Conservation (phyloP, 805 yeast species). For the Hanseniaspora taiwanica region DNA sequence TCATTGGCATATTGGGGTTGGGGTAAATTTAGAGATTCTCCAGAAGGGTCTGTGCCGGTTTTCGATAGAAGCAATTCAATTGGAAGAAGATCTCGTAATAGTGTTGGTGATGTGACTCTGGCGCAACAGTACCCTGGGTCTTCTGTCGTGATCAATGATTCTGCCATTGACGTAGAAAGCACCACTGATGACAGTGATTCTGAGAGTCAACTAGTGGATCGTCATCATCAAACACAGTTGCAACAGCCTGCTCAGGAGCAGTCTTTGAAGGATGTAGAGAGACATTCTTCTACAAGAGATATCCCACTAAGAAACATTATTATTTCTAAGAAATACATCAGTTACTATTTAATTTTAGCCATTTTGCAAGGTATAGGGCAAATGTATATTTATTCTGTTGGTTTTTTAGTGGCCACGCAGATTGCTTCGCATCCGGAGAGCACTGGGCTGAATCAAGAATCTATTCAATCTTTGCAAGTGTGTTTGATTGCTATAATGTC, state of each 20-base stretch:
- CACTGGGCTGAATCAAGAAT: slow-evolving; percentile 22
- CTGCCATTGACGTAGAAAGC: too few species aligned
- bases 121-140: too few species aligned
- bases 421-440: slow-evolving; percentile 19
- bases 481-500: slow-evolving; percentile 52
- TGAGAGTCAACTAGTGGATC: too few species aligned
- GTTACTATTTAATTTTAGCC: slow-evolving; percentile 43
- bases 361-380: slow-evolving; percentile 54
- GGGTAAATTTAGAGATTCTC: slow-evolving; percentile 11
- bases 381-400: slow-evolving; percentile 59
- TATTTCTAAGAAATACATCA: slow-evolving; percentile 28
- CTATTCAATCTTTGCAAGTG: slow-evolving; percentile 58
- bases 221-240: background rate
- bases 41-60: slow-evolving; percentile 1
- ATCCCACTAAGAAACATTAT: slow-evolving; percentile 12
- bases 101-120: background rate
- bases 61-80: slow-evolving; percentile 1
- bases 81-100: slow-evolving; percentile 1
- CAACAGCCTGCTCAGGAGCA: background rate
- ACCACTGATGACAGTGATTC: too few species aligned
- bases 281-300: slow-evolving; percentile 6
- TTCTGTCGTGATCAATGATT: too few species aligned
- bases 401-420: slow-evolving; percentile 49
- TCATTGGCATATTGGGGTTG: slow-evolving; percentile 18
- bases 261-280: slow-evolving; percentile 1